phyloP scores from a whole-genome alignment of 345 rosid genomes.

The Schrenkiella parvula region DNA sequence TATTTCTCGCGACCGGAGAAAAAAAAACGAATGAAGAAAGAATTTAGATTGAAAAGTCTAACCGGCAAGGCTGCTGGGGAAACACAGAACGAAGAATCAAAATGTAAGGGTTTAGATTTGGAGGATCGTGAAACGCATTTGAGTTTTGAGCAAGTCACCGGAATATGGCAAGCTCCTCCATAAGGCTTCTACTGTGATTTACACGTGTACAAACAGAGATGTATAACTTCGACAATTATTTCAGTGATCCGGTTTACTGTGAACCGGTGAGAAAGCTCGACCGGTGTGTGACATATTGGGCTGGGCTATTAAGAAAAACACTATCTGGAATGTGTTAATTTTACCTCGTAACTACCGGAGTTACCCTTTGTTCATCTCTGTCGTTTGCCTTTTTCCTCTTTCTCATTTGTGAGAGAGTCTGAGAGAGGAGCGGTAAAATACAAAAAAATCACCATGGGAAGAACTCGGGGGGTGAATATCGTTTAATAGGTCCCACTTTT shows the following conservation, averaged over 20 bases:
- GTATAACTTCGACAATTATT: neutral
- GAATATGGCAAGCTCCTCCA: constrained; percentile 23
- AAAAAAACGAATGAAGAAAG: neutral
- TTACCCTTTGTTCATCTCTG: neutral
- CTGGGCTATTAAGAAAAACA: too few species aligned
- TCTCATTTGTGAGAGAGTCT: neutral
- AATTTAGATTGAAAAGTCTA: neutral
- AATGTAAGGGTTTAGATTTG: constrained; percentile 32
- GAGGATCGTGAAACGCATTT: constrained; percentile 15
- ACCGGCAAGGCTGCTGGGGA: neutral
- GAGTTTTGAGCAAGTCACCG: constrained; percentile 27
- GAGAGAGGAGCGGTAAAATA: neutral
- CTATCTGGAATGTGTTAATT: neutral
- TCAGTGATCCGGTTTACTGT: neutral
- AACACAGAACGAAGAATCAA: constrained; percentile 16
- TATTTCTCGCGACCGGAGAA: neutral
- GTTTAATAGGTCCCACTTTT: neutral
- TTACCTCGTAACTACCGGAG: neutral
- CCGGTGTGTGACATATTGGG: too few species aligned
- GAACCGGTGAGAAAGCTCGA: too few species aligned
- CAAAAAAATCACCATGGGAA: too few species aligned
- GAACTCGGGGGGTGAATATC: constrained; percentile 2
- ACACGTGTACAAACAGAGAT: too few species aligned
- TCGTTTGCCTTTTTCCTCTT: neutral
- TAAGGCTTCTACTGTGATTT: neutral